Base-by-base conservation (phyloP, 2,329 filamentous ascomycete genomes). In the Penicillium sp. region DNA sequence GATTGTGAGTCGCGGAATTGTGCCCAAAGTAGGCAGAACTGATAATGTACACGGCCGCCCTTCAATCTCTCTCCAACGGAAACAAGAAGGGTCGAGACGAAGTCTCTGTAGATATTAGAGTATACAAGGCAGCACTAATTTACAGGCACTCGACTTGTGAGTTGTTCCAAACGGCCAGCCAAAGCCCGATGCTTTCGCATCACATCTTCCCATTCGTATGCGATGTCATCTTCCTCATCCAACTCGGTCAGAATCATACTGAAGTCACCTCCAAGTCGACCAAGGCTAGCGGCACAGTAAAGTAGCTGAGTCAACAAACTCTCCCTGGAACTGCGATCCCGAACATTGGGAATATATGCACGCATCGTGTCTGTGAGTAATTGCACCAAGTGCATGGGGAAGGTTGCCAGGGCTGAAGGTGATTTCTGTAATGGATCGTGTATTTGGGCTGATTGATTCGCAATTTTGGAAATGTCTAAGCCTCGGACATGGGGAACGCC, bases 221-320 rank as follows among this genome's bases (percentile, higher is more conserved):
- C 54, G 83, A 52, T 79, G 73, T 65, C 63, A n/a, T 63, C 64
- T 61, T 74, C 58, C 57, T 66, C 61, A 32, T 74, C 74, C 8
- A 84, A 60, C 34, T 82, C 62, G 0, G 90, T 88, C 49, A 97
- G 77, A 55, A 96, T 81, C 73, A 95, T 80, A 47, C 90, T 86
- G 69, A 98, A 98, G 66, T 98, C 93, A 1, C 88, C 90, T 2
- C 93, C 93, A 0, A 97, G 73, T 40, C 93, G 80, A 0, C 91
- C 91, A 42, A 98, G 73, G 69, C 90, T 96, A 39, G 89, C 88
- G 0, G 91, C 90, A 60, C 90, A 95, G 69, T 96, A 97, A 7
- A 97, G 73, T 0, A 96, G 87, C 66, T 97, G 91, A 0, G 90
- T 97, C 34, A 96, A 72, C 46, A 97, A 77, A 62, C 89, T 95